Base-by-base conservation (phyloP, 805 yeast genomes). In the Myxozyma melibiosi region DNA sequence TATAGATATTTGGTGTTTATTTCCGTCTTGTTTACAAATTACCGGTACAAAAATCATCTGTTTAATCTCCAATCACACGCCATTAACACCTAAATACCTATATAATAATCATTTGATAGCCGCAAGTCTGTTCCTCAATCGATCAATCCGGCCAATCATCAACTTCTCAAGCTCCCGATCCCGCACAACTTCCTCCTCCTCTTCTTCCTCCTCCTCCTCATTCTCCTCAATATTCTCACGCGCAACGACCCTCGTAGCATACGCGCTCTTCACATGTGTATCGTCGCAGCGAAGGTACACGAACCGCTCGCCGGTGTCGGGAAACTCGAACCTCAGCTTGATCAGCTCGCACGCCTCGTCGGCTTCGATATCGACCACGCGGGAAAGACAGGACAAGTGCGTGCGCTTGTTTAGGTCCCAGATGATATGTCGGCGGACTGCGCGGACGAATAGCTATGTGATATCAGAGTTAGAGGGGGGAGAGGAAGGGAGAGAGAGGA, bases 341-440 rank as follows among this genome's bases (percentile, higher is more conserved):
- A 60, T 42, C 7, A 60, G 56, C n/a, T 53, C 56, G 27, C 57
- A 57, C 2, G 57, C 55, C n/a, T 51, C 58, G 48, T 60, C 64
- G 13, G 64, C 52, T 44, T 60, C 64, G 14, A 60, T 57, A 11
- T 28, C 52, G n/a, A 27, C 22, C 9, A 60, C 49, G 13, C 39
- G 18, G 2, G 58, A 48, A 16, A 58, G 47, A n/a, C 48, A 45
- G 11, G 64, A 51, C 2, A 60, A 40, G 18, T 40, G 48, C n/a
- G 62, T 40, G 3, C 58, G 55, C 27, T 52, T 61, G 33, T 16
- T 39, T 4, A 46, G 31, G 24, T 56, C 61, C 50, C 40, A 40
- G 14, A 56, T 34, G n/a, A 61, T 37, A 16, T 51, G 56, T 18
- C 38, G 30, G 13, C 64, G 46, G 7, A 56, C 47, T 4, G 16